These are phyloP conservation scores for Tricholoma sp. DNA, from an alignment of 768 basidiomycete species.

Conservation along the genomic window DNA sequence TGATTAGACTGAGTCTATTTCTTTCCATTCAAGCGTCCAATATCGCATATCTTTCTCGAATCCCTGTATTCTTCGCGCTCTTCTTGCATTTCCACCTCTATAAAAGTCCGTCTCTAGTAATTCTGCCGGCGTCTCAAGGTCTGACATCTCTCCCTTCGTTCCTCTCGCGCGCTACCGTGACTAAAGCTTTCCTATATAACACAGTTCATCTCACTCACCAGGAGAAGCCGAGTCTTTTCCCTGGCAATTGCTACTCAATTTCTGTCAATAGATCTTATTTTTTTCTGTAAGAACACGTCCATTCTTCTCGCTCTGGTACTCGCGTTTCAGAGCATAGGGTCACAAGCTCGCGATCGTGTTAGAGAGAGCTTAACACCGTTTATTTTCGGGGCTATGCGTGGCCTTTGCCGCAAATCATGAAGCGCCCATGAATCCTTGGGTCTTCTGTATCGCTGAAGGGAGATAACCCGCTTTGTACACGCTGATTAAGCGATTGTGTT, in stretches of 20 bases:
- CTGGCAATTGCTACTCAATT: neutral
- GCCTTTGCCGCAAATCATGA: neutral
- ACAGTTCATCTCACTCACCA: neutral
- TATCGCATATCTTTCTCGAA: neutral
- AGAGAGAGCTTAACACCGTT: slow-evolving; percentile 1
- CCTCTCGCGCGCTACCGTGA: neutral
- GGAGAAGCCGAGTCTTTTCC: neutral
- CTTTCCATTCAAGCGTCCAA: neutral
- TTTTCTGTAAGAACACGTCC: slow-evolving; percentile 1
- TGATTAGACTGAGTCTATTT: no score
- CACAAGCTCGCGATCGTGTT: neutral
- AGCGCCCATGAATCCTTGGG: neutral
- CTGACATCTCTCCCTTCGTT: neutral
- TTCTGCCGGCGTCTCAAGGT: neutral
- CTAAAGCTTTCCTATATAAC: neutral
- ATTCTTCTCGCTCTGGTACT: neutral
- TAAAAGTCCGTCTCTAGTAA: no score
- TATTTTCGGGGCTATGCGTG: neutral
- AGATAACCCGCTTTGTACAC: slow-evolving; percentile 6
- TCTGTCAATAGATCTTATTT: neutral
- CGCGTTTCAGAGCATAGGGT: slow-evolving; percentile 1
- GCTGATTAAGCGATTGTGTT: slow-evolving; percentile 5
- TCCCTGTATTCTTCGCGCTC: neutral
- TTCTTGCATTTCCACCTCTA: neutral
- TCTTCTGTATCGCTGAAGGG: slow-evolving; percentile 5